phyloP scores from a whole-genome alignment of 2,329 filamentous ascomycete species.

The Calonectria fujianensis region DNA sequence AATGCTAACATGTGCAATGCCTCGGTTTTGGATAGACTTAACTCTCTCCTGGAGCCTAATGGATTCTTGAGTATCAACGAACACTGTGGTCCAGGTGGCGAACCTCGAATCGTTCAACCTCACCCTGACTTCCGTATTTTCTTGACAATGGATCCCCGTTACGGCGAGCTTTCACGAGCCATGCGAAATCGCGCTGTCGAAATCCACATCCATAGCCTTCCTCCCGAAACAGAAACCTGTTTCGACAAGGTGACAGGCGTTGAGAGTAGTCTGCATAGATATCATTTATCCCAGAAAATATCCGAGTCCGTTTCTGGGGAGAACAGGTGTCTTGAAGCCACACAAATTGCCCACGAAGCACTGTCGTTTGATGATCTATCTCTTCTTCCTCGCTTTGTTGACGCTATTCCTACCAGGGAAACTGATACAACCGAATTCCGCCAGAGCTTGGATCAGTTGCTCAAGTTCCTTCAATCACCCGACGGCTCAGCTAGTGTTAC shows the following conservation, averaged over 20 bases:
- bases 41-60: constrained; percentile 93
- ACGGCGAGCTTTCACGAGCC: constrained; percentile 94
- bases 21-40: constrained; percentile 94
- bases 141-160: constrained; percentile 91
- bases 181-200: constrained; percentile 98
- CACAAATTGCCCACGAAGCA: constrained; percentile 65
- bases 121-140: constrained; percentile 94
- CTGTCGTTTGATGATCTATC: constrained; percentile 68
- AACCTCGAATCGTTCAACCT: constrained; percentile 85
- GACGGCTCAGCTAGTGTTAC: constrained; percentile 55
- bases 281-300: constrained; percentile 62
- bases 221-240: constrained; percentile 58
- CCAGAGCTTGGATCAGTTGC: constrained; percentile 50
- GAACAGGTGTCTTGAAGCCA: constrained; percentile 51
- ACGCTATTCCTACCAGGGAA: constrained; percentile 47
- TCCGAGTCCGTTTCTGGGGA: constrained; percentile 54
- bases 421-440: constrained; percentile 30
- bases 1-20: constrained; percentile 98
- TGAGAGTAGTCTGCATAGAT: constrained; percentile 71
- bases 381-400: constrained; percentile 60
- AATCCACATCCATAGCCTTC: constrained; percentile 80
- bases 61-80: constrained; percentile 94
- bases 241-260: constrained; percentile 66
- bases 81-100: constrained; percentile 88
- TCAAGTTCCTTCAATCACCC: constrained; percentile 58